Evolutionary conservation across 345 rosid genomes (phyloP), one percentile per base, ranked within the genome.

Genomic region (Brassica cretica): DNA sequence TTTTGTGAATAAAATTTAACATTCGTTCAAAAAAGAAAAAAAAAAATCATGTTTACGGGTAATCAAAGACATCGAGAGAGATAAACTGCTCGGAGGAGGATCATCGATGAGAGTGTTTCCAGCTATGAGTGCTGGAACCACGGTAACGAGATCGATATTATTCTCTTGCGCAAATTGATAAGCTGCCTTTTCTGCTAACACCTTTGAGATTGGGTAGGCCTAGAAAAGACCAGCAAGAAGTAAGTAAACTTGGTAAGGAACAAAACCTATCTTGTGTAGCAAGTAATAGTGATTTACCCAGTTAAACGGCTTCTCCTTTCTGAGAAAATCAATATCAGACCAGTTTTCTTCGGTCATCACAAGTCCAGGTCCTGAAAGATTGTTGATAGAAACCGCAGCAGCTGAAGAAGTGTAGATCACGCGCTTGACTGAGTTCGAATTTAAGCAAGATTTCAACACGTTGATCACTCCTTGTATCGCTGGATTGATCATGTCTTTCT

Each of bases 401-500:
- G 98, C 98, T 8, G 99, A 95, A 37, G 98, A 95, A 66, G 99
- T 95, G 81, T 89, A 60, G n/a, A 95, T 72, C 14, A 90, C 94
- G 2, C 93, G 89, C 76, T 88, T 95, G 41, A 95, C 83, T 9
- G 97, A 81, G 76, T 88, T 85, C 0, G 91, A 80, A 63, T 84
- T 88, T 6, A 70, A 83, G 73, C 93, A 91, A 51, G 97, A 86
- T 79, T 84, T 87, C 81, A 95, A 69, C 10, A 95, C 98, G 84
- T 93, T 91, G 55, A 82, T 39, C 4, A 85, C 98, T 75, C 99
- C 98, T 83, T 93, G 86, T 61, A 80, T 78, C 2, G 94, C 98
- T 3, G 99, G 99, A 76, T 93, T 90, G 81, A 94, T 90, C 93
- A 95, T 88, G 68, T 94, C 98, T 84, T 83, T 89, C 99, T 94